Conservation (phyloP, 164 flowering plant genomes). For the Tinospora cordifolia region DNA sequence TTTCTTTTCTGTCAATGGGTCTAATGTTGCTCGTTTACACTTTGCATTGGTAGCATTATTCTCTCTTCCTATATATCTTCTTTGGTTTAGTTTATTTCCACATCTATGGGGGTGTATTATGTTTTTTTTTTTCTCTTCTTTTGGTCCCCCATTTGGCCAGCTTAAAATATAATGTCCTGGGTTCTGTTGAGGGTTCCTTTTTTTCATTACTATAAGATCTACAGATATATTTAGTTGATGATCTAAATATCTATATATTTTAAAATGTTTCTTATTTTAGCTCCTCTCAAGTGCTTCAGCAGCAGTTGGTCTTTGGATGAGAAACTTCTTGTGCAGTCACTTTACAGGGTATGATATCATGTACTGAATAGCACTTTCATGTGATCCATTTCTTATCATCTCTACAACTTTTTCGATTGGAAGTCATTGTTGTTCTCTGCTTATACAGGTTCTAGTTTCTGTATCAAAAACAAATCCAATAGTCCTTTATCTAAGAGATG, state of each 20-base stretch:
- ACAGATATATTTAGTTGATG: neutral
- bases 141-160: too few relatives aligned
- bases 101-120: neutral
- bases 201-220: neutral
- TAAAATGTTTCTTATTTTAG: slow-evolving; percentile 23
- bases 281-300: slow-evolving; percentile 61
- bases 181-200: neutral
- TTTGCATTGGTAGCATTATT: too few relatives aligned
- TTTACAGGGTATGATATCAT: slow-evolving; percentile 57
- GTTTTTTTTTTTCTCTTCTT: neutral
- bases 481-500: slow-evolving; percentile 79
- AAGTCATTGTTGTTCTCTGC: slow-evolving; percentile 2
- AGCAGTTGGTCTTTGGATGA: slow-evolving; percentile 89
- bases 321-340: slow-evolving; percentile 70
- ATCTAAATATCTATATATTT: neutral
- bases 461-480: slow-evolving; percentile 62
- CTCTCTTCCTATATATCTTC: too few relatives aligned
- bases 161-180: neutral
- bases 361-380: neutral
- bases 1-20: neutral
- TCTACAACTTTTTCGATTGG: neutral
- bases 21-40: neutral
- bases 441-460: slow-evolving; percentile 54
- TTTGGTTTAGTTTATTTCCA: too few relatives aligned
- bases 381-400: neutral